A percentile compares a stretch with the other conserved stretches of the same genome.
These are phyloP conservation scores for Saprolegnia parasitica DNA, from an alignment of 352 stramenopile genomes.

Conservation along the genomic window DNA sequence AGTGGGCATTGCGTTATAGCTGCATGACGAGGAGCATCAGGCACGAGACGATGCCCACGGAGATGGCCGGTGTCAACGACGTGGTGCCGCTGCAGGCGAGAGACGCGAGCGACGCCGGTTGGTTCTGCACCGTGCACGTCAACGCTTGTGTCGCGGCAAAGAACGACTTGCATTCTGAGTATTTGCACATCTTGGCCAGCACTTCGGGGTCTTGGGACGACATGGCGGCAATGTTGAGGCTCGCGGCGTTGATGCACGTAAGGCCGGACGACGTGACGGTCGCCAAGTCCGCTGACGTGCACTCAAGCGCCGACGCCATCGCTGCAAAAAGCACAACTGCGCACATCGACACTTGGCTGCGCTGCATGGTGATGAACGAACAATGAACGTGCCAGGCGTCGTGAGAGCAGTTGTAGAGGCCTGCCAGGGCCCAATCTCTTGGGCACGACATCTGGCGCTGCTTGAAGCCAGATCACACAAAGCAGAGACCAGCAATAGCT, in stretches of 20 bases:
- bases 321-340: no score
- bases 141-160: background rate
- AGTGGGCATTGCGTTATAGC: no score
- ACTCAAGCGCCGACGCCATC: background rate
- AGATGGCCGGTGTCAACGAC: background rate
- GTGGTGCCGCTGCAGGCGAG: background rate
- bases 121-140: slow-evolving; percentile 7
- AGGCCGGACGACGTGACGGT: background rate
- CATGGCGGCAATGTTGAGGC: background rate
- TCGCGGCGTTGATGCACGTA: slow-evolving; percentile 15
- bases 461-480: no score
- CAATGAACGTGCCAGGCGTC: no score
- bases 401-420: background rate
- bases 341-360: no score
- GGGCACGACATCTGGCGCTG: background rate
- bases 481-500: no score
- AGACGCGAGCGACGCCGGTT: slow-evolving; percentile 5
- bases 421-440: background rate
- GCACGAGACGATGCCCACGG: no score
- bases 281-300: background rate
- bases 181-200: slow-evolving; percentile 5
- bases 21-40: no score
- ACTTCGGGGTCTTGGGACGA: background rate
- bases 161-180: slow-evolving; percentile 13
- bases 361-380: no score